Evolutionary conservation across 441 rosid genomes (phyloP), one percentile per base, ranked within the genome.

Genomic region (Mallotus japonicus): DNA sequence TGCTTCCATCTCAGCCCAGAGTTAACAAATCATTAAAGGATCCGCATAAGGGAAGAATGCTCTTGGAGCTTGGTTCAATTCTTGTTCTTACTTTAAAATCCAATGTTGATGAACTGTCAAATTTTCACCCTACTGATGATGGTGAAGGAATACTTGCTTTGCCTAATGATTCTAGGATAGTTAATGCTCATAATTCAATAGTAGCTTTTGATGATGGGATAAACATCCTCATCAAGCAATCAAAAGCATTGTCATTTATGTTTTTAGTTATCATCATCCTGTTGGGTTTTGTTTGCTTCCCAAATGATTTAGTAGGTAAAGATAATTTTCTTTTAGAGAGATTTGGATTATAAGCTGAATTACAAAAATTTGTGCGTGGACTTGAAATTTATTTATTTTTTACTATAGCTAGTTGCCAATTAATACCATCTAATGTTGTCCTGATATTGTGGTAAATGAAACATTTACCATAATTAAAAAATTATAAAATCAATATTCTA

Each of bases 161-260:
- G 73, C 80, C 84, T 58, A 69, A 63, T 34, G 82, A 81, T 65
- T 81, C 81, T 28, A 80, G 67, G 69, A 70, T 46, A 67, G 77
- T 76, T 72, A 71, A 76, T 67, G 78, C 74, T 15, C 77, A 63
- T 71, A 74, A 62, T 76, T 11, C 62, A 54, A 81, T 72, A 34
- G 71, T 73, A 67, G 62, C 58, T 62, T n/a, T 40, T 74, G 62
- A 62, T 54, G 64, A 70, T 70, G 73, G 32, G 44, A 49, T 61
- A 47, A 63, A 44, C 59, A 70, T 72, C 66, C 67, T 70, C 73
- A 63, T 78, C 65, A 77, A 57, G 58, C 64, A 32, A 50, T 58
- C 82, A 42, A 62, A 62, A 46, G 67, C 77, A 51, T 58, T 72
- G 40, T 42, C 66, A 37, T 76, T 82, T 51, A 68, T 81, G 73